Conservation (phyloP, 176 grass and related monocot species). For the Hordeum vulgare region DNA sequence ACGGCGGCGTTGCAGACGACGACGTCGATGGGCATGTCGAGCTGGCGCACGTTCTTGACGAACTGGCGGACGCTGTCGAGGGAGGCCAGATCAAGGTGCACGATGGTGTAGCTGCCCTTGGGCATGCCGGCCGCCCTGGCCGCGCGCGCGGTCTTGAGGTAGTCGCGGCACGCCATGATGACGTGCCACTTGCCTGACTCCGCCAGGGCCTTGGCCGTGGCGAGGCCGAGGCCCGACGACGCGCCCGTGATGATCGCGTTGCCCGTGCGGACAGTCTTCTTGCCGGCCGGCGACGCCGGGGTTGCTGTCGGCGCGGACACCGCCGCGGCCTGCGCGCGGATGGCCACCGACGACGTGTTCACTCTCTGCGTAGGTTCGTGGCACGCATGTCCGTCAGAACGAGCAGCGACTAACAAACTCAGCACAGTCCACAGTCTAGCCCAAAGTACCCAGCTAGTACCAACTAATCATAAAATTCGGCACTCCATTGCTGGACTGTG, state of each 20-base stretch:
- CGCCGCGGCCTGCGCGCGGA: slow-evolving; percentile 62
- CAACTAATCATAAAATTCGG: not conserved
- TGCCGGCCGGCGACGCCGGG: slow-evolving; percentile 35
- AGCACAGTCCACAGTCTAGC: not conserved
- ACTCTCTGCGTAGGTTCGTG: slow-evolving; percentile 38
- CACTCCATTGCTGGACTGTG: not conserved
- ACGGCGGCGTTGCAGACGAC: slow-evolving; percentile 96
- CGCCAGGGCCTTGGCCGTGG: slow-evolving; percentile 87
- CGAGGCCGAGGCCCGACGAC: slow-evolving; percentile 85
- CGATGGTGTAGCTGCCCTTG: slow-evolving; percentile 68
- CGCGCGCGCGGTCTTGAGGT: slow-evolving; percentile 77
- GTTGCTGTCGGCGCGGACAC: slow-evolving; percentile 46
- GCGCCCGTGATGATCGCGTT: slow-evolving; percentile 83
- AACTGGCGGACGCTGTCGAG: slow-evolving; percentile 95
- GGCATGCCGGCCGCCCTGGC: slow-evolving; percentile 85
- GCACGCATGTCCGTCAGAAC: not conserved
- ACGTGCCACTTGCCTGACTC: slow-evolving; percentile 88
- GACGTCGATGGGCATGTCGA: slow-evolving; percentile 72
- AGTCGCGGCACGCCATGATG: slow-evolving; percentile 97
- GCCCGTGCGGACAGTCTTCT: slow-evolving; percentile 94
- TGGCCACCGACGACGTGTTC: slow-evolving; percentile 42
- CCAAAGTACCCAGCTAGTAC: not conserved
- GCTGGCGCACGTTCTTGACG: slow-evolving; percentile 46
- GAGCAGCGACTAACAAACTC: no score
- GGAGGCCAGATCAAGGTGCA: slow-evolving; percentile 92